Percentiles rank a stretch among this genome's conserved stretches.
Evolutionary conservation across 2,329 filamentous ascomycete genomes (phyloP).

Genomic region (Colletotrichum caudatum): DNA sequence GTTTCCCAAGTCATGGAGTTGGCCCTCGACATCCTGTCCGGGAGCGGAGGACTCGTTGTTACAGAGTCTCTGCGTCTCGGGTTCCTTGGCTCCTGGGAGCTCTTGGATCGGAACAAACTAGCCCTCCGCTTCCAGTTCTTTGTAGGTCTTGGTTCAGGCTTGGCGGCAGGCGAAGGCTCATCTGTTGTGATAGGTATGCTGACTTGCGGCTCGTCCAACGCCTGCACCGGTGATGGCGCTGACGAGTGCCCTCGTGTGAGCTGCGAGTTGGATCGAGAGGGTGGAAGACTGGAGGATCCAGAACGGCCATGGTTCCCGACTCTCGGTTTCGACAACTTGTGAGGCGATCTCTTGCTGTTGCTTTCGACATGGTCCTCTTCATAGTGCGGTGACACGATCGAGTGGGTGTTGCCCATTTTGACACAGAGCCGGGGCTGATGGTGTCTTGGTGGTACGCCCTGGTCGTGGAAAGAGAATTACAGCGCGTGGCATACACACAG

Average conservation of each 20-base stretch:
- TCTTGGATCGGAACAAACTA: slow-evolving; percentile 42
- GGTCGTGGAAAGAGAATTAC: not conserved
- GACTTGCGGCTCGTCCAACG: slow-evolving; percentile 18
- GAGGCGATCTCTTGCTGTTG: slow-evolving; percentile 51
- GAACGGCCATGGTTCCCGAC: slow-evolving; percentile 53
- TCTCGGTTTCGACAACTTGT: slow-evolving; percentile 66
- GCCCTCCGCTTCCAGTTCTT: slow-evolving; percentile 41
- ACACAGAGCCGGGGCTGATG: slow-evolving; percentile 36
- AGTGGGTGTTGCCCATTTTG: slow-evolving; percentile 65
- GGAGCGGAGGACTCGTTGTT: slow-evolving; percentile 25
- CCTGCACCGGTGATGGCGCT: slow-evolving; percentile 21
- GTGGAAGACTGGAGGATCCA: slow-evolving; percentile 46
- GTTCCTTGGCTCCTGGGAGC: slow-evolving; percentile 34
- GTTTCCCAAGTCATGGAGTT: slow-evolving; percentile 43
- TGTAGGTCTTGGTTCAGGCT: slow-evolving; percentile 13
- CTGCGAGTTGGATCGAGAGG: slow-evolving; percentile 34
- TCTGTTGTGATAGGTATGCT: not conserved
- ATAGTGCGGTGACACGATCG: slow-evolving; percentile 54
- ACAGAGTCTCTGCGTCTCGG: slow-evolving; percentile 25
- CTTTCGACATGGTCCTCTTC: slow-evolving; percentile 42
- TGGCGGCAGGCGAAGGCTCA: not conserved
- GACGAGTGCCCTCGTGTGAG: slow-evolving; percentile 8
- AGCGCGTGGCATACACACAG: slow-evolving; percentile 40
- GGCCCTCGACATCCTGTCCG: slow-evolving; percentile 40
- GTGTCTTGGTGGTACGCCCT: slow-evolving; percentile 1